Percentiles rank a stretch among this genome's conserved stretches.
These are phyloP conservation scores for Pythium sp. DNA, from an alignment of 352 stramenopile species.

Conservation along the genomic window DNA sequence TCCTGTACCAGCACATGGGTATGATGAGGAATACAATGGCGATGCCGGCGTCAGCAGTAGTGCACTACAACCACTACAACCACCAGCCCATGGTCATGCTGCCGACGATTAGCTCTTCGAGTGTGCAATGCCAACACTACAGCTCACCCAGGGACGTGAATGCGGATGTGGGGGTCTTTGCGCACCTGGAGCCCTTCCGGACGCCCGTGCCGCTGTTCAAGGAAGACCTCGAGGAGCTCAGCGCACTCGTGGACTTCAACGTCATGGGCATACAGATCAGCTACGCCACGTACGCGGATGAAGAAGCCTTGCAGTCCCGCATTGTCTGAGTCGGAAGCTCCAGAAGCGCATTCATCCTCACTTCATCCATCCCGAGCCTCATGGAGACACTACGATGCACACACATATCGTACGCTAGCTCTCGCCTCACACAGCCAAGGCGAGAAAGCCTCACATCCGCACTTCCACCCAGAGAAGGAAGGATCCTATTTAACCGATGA, in stretches of 20 bases:
- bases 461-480: neutral
- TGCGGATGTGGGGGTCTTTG: conserved; percentile 13
- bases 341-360: neutral
- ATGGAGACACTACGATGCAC: neutral
- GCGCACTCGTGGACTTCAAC: conserved; percentile 30
- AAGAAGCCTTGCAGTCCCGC: conserved; percentile 5
- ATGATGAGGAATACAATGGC: neutral
- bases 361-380: neutral
- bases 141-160: conserved; percentile 27
- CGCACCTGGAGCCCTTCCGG: conserved; percentile 33
- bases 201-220: conserved; percentile 30
- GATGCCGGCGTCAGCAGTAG: too few relatives aligned
- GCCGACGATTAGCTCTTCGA: neutral
- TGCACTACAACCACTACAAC: neutral
- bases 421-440: neutral
- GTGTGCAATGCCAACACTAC: conserved; percentile 5
- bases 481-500: conserved; percentile 7
- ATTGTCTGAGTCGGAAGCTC: conserved; percentile 5
- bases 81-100: conserved; percentile 12
- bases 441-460: neutral
- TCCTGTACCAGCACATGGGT: neutral
- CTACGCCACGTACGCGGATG: neutral
- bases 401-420: neutral
- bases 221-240: conserved; percentile 39
- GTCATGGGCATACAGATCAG: conserved; percentile 9